phyloP scores from a whole-genome alignment of 108 stramenopile species.

The Nitzschia sp. region DNA sequence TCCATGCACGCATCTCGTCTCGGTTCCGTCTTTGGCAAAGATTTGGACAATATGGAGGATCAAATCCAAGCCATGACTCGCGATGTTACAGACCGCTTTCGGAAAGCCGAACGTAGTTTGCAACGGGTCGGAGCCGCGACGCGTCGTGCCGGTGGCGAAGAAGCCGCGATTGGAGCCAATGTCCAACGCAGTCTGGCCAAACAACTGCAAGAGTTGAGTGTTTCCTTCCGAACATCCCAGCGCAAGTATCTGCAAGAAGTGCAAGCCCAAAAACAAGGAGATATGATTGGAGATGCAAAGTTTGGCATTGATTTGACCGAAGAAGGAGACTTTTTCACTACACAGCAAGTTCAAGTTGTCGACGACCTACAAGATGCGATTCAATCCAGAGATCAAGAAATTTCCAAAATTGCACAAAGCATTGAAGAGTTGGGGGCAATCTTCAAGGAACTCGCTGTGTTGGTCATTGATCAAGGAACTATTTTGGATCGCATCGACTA shows the following conservation, averaged over 20 bases:
- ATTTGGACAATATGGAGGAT: conserved; percentile 84
- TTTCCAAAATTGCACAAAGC: conserved; percentile 92
- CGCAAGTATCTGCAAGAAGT: conserved; percentile 93
- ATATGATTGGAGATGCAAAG: conserved; percentile 58
- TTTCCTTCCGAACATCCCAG: conserved; percentile 90
- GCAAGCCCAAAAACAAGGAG: conserved; percentile 86
- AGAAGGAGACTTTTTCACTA: conserved; percentile 61
- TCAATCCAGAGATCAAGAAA: conserved; percentile 84
- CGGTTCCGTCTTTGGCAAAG: conserved; percentile 85
- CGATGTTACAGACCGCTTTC: conserved; percentile 86
- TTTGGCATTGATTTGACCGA: conserved; percentile 74
- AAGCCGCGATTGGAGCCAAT: conserved; percentile 84
- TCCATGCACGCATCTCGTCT: conserved; percentile 91
- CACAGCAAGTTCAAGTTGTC: conserved; percentile 78
- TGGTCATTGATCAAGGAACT: conserved; percentile 99
- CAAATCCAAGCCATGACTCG: conserved; percentile 85
- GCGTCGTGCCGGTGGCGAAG: conserved; percentile 75
- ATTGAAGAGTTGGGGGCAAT: conserved; percentile 97
- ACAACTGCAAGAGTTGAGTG: conserved; percentile 89
- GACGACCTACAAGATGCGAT: conserved; percentile 83
- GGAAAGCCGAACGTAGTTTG: conserved; percentile 81
- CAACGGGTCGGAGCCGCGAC: conserved; percentile 82
- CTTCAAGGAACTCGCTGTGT: conserved; percentile 98
- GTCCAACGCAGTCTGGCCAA: conserved; percentile 90
- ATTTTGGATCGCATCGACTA: conserved; percentile 99